Percentiles rank a stretch among this genome's conserved stretches.
phyloP scores from a whole-genome alignment of 176 grass and related monocot species.

The Bothriochloa decipiens region DNA sequence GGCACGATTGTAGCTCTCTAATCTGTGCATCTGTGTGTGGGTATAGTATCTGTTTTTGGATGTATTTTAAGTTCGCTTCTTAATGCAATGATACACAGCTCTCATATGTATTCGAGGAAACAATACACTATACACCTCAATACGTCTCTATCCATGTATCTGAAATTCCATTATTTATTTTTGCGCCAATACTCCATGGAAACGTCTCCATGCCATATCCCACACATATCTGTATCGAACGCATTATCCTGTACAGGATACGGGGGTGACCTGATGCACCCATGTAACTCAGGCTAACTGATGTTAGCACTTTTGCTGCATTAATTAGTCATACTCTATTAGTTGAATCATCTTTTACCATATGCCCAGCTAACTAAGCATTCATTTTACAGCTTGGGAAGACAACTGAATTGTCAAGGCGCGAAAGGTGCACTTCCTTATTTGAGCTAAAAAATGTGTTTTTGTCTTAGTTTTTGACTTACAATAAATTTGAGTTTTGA shows the following conservation, averaged over 20 bases:
- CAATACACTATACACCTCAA: background rate
- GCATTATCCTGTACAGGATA: too few relatives aligned
- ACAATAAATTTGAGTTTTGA: background rate
- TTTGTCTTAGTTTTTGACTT: conserved; percentile 7
- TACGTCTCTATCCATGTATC: background rate
- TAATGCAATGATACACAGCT: background rate
- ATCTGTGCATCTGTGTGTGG: background rate
- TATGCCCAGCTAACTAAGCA: conserved; percentile 39
- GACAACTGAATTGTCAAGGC: conserved; percentile 93
- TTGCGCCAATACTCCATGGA: background rate
- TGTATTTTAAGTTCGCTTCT: background rate
- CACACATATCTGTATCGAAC: background rate
- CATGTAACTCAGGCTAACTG: background rate
- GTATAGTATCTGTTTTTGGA: background rate
- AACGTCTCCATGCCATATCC: background rate
- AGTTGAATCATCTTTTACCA: conserved; percentile 23
- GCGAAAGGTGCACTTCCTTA: conserved; percentile 71
- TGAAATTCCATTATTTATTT: background rate
- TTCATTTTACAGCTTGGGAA: conserved; percentile 63
- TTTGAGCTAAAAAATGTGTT: background rate
- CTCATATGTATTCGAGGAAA: background rate
- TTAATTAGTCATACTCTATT: background rate
- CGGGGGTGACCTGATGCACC: background rate
- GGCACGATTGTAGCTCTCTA: background rate
- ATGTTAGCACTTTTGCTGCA: background rate